Evolutionary conservation across 2,329 filamentous ascomycete species (phyloP).

Genomic region (Monascus ruber): DNA sequence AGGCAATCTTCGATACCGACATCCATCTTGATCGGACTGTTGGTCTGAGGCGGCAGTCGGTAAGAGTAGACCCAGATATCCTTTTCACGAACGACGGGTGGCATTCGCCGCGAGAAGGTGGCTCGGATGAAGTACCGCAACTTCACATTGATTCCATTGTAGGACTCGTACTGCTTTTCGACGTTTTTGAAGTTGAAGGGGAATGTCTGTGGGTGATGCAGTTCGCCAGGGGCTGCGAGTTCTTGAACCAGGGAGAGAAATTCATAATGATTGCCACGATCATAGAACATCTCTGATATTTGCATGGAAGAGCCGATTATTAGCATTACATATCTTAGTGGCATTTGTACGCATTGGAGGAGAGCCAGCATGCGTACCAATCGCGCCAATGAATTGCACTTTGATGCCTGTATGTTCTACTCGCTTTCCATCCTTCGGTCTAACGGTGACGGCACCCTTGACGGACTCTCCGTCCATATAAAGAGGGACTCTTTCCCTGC

Average conservation of each 20-base stretch:
- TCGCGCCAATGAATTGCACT: constrained; percentile 97
- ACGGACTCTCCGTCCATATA: constrained; percentile 98
- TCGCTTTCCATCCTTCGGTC: constrained; percentile 95
- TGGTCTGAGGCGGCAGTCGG: constrained; percentile 94
- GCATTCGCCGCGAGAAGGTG: constrained; percentile 92
- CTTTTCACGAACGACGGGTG: constrained; percentile 96
- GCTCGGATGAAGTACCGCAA: constrained; percentile 96
- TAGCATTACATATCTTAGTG: neutral
- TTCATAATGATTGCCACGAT: constrained; percentile 97
- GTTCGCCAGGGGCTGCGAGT: constrained; percentile 88
- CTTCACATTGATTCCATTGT: constrained; percentile 99
- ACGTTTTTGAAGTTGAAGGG: constrained; percentile 99
- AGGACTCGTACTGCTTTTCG: constrained; percentile 99
- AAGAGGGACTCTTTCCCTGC: constrained; percentile 88
- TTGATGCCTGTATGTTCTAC: constrained; percentile 98
- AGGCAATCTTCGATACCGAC: constrained; percentile 98
- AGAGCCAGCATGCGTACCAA: constrained; percentile 50
- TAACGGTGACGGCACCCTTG: constrained; percentile 86
- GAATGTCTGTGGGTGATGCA: constrained; percentile 96
- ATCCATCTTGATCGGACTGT: constrained; percentile 99
- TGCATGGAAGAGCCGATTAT: neutral
- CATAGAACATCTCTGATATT: constrained; percentile 90
- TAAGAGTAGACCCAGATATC: constrained; percentile 99
- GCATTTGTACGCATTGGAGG: neutral
- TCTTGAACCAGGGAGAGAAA: constrained; percentile 96